Conservation (phyloP, 2,329 filamentous ascomycete species). For the Amylocarpus encephaloides region DNA sequence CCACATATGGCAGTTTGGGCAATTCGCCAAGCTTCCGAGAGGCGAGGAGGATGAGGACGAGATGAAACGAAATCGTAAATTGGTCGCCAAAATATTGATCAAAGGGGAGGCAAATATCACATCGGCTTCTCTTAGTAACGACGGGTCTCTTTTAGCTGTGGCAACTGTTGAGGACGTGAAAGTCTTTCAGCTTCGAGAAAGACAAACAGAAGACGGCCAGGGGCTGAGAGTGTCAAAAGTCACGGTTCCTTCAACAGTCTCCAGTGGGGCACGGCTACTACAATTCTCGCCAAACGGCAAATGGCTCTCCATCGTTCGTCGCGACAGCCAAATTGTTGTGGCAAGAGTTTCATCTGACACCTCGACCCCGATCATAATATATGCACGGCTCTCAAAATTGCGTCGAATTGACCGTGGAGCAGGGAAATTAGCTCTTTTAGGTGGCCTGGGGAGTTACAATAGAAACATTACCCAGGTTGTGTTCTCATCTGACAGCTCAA, state of each 20-base stretch:
- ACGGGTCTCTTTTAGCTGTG: slow-evolving; percentile 69
- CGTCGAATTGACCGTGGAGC: slow-evolving; percentile 47
- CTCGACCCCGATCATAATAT: slow-evolving; percentile 34
- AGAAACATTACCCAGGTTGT: slow-evolving; percentile 65
- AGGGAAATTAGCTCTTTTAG: slow-evolving; percentile 50
- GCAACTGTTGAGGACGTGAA: slow-evolving; percentile 71
- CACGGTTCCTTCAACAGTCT: slow-evolving; percentile 51
- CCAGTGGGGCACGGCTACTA: slow-evolving; percentile 62
- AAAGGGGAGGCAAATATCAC: slow-evolving; percentile 78
- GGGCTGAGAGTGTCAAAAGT: slow-evolving; percentile 66
- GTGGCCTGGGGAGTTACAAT: slow-evolving; percentile 69
- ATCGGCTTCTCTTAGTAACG: slow-evolving; percentile 62
- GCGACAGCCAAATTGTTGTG: slow-evolving; percentile 52
- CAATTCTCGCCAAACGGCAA: slow-evolving; percentile 62
- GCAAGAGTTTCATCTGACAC: slow-evolving; percentile 38
- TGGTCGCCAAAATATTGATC: slow-evolving; percentile 62
- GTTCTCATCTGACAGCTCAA: slow-evolving; percentile 74
- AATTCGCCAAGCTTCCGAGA: slow-evolving; percentile 10
- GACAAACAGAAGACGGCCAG: slow-evolving; percentile 45
- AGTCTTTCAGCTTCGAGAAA: slow-evolving; percentile 61
- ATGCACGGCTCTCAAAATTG: slow-evolving; percentile 41
- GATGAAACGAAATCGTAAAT: slow-evolving; percentile 46
- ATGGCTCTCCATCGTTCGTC: slow-evolving; percentile 62
- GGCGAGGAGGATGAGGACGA: slow-evolving; percentile 37
- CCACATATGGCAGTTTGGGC: slow-evolving; percentile 65